Evolutionary conservation across 768 basidiomycete species (phyloP).

Genomic region (Kwoniella bestiolae): DNA sequence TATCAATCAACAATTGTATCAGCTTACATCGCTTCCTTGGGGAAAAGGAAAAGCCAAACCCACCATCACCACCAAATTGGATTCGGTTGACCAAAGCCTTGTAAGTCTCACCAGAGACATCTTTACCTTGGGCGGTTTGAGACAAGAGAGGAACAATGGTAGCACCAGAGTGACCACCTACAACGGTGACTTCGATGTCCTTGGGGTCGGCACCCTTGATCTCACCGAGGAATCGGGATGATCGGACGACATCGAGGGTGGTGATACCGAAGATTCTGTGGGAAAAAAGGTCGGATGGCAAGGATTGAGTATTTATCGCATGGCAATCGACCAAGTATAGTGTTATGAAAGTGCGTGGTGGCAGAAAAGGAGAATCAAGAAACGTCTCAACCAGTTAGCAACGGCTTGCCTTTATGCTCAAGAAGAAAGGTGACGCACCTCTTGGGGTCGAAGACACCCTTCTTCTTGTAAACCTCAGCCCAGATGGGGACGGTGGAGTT

Average conservation of each 20-base stretch:
- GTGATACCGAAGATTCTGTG: constrained; percentile 93
- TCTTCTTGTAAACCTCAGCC: constrained; percentile 91
- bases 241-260: constrained; percentile 94
- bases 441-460: constrained; percentile 88
- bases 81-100: constrained; percentile 84
- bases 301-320: too few species aligned
- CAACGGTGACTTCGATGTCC: constrained; percentile 73
- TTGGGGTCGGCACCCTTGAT: constrained; percentile 63
- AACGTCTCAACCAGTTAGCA: not conserved
- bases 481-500: constrained; percentile 99
- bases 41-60: constrained; percentile 66
- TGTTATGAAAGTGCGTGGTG: too few species aligned
- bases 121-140: constrained; percentile 73
- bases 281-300: too few species aligned
- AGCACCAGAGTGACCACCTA: constrained; percentile 95
- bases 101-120: constrained; percentile 67
- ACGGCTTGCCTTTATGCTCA: too few species aligned
- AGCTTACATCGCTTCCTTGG: constrained; percentile 71
- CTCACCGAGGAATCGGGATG: constrained; percentile 93
- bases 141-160: constrained; percentile 97
- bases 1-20: constrained; percentile 63
- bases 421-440: constrained; percentile 64
- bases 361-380: too few species aligned
- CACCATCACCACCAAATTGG: constrained; percentile 97
- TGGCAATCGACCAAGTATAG: too few species aligned